Percentiles rank a stretch among this genome's conserved stretches.
These are phyloP conservation scores for Emergomyces orientalis DNA, from an alignment of 2,329 filamentous ascomycete species.

Conservation along the genomic window DNA sequence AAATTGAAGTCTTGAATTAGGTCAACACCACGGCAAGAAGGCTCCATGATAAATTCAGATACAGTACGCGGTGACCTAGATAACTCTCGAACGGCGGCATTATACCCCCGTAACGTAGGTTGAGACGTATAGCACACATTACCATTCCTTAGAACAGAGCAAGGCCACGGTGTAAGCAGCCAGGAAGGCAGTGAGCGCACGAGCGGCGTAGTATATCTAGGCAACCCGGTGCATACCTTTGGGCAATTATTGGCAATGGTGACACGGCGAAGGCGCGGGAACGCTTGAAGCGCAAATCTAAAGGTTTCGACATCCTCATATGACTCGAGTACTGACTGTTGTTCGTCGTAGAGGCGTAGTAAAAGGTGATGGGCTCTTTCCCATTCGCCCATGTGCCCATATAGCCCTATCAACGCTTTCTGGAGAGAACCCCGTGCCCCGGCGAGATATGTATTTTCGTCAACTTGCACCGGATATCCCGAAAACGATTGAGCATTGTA, in stretches of 20 bases:
- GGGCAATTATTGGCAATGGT: background rate
- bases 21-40: background rate
- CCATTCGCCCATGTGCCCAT: background rate
- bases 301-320: background rate
- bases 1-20: background rate
- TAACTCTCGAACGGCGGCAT: conserved; percentile 3
- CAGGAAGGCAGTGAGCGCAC: background rate
- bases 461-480: background rate
- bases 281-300: background rate
- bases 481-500: conserved; percentile 1
- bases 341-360: background rate
- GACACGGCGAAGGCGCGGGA: background rate
- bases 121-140: background rate
- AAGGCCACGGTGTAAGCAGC: background rate
- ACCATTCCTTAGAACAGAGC: background rate
- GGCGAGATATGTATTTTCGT: background rate
- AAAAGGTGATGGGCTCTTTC: background rate
- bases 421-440: background rate
- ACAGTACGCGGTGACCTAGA: background rate
- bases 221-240: background rate
- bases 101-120: background rate
- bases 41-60: conserved; percentile 1
- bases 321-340: background rate
- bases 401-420: too few species aligned
- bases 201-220: background rate